Base-by-base conservation (phyloP, 2,329 filamentous ascomycete species). In the Verticillium zaregamsianum region DNA sequence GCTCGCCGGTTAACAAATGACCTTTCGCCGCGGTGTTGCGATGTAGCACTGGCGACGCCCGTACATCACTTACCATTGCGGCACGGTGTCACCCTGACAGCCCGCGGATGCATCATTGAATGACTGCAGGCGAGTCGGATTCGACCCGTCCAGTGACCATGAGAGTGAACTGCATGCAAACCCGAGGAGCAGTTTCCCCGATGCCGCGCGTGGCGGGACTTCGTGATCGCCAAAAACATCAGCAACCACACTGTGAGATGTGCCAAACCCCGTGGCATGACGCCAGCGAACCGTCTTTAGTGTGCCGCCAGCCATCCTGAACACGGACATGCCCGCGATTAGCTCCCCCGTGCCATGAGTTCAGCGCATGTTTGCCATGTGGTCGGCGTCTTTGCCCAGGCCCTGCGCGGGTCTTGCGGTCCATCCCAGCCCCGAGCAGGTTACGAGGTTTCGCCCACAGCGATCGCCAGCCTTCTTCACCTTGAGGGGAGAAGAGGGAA, bases 341-440 rank as follows among this genome's bases (percentile, higher is more conserved):
- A 37, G 31, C 33, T 37, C 55, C 33, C 17, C 32, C 55, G 54
- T 56, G 60, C 62, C 62, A 62, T 60, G 62, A 64, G 62, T 40
- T 37, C 35, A 23, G 14, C 39, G 56, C 62, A 62, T 65, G 62
- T 60, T 57, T 55, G 57, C 64, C 62, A 64, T 65, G 62, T 65
- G 64, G 57, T 58, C 23, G 23, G 5, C 23, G 56, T 25, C 56
- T 23, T 28, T n/a, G n/a, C 20, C n/a, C 12, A 52, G 20, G 45
- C n/a, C 45, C n/a, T n/a, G 20, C 45, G 45, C 45, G 45, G 45
- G 45, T 11, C 45, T 52, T 14, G 11, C 23, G 45, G 45, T 20
- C 45, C 17, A 45, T 45, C 20, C 39, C 39, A n/a, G 39, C 17
- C 20, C n/a, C n/a, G 25, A 52, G 20, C 45, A n/a, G 23, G 45